Evolutionary conservation across 768 basidiomycete genomes (phyloP).

Genomic region (Russula ochroleuca): DNA sequence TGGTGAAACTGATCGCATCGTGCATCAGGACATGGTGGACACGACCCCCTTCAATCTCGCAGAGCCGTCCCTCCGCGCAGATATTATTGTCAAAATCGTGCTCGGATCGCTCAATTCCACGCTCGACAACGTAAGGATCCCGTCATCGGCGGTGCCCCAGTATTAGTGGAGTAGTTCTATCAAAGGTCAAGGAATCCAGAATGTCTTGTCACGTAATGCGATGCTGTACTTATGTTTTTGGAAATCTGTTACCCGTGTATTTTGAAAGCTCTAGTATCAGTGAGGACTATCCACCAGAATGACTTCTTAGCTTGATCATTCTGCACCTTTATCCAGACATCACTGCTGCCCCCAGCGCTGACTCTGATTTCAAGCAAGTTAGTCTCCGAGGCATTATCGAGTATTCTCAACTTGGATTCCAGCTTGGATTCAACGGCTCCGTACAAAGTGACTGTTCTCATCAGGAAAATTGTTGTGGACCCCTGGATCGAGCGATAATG

Average conservation of each 20-base stretch:
- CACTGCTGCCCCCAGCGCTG: not conserved
- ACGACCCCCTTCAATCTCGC: constrained; percentile 14
- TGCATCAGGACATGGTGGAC: constrained; percentile 25
- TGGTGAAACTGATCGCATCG: not conserved
- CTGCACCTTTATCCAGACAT: not conserved
- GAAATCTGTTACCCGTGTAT: not conserved
- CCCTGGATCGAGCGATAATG: too few relatives aligned
- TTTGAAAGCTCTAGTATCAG: not conserved
- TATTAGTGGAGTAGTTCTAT: not conserved
- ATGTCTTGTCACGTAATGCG: not conserved
- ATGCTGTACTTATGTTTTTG: not conserved
- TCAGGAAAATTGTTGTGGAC: too few relatives aligned
- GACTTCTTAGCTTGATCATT: too few relatives aligned
- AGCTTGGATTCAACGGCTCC: too few relatives aligned
- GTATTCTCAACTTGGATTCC: too few relatives aligned
- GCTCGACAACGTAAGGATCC: not conserved
- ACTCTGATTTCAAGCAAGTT: not conserved
- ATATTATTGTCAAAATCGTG: constrained; percentile 20
- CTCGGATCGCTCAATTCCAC: constrained; percentile 16
- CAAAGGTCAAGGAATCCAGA: not conserved
- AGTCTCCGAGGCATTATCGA: too few relatives aligned
- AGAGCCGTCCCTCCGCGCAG: constrained; percentile 22
- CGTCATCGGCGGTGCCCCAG: not conserved
- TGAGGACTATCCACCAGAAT: too few relatives aligned
- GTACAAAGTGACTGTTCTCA: too few relatives aligned